Conservation (phyloP, 495 filamentous ascomycete genomes). For the Annulohypoxylon moriforme region DNA sequence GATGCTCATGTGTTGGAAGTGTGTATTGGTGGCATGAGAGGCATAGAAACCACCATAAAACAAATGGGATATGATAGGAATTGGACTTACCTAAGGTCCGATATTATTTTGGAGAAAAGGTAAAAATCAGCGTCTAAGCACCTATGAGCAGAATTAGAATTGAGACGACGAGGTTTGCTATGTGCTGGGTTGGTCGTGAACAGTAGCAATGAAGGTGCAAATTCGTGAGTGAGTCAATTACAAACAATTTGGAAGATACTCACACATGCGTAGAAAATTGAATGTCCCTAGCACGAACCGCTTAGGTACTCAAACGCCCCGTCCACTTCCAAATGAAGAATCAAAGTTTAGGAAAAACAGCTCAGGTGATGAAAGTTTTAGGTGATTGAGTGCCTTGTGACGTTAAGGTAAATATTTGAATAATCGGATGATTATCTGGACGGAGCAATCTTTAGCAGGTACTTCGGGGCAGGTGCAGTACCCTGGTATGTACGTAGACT, state of each 20-base stretch:
- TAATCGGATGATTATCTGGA: background rate
- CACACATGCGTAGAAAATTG: background rate
- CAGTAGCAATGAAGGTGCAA: background rate
- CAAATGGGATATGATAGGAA: too few species aligned
- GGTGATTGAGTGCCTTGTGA: background rate
- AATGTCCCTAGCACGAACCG: background rate
- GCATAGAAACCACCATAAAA: background rate
- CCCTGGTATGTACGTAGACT: background rate
- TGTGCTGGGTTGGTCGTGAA: background rate
- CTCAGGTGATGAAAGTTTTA: background rate
- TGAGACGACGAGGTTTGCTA: background rate
- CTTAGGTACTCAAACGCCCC: background rate
- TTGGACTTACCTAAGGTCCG: background rate
- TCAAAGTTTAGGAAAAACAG: background rate
- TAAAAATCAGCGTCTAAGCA: background rate
- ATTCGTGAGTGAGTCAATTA: background rate
- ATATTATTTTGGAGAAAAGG: background rate
- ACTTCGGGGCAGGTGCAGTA: background rate
- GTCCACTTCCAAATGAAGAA: background rate
- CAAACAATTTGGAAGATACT: background rate
- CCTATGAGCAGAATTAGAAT: background rate
- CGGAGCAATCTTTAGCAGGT: background rate
- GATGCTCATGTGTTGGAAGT: too few species aligned
- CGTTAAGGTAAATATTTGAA: background rate
- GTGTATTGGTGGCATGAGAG: background rate